These are phyloP conservation scores for Paraconiothyrium sp. DNA, from an alignment of 2,329 filamentous ascomycete genomes.

Conservation along the genomic window DNA sequence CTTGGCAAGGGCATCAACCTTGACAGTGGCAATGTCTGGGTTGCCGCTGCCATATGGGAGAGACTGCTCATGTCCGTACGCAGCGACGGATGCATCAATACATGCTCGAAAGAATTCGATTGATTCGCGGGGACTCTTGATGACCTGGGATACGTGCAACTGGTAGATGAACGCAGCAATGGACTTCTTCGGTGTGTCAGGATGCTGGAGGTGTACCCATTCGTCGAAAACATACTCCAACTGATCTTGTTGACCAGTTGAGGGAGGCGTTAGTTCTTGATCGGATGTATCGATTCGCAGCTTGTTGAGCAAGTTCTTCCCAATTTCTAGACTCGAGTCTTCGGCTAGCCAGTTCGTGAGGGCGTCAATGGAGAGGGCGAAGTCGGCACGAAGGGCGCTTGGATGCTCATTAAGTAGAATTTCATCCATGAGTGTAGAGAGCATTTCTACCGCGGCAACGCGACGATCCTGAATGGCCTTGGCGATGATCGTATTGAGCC, in stretches of 20 bases:
- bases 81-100: conserved; percentile 79
- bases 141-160: conserved; percentile 76
- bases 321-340: conserved; percentile 71
- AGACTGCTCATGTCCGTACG: conserved; percentile 77
- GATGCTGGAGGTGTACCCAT: conserved; percentile 85
- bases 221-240: conserved; percentile 96
- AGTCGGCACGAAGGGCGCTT: conserved; percentile 83
- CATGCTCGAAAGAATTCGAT: conserved; percentile 81
- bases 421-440: conserved; percentile 81
- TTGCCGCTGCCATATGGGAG: conserved; percentile 65
- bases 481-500: conserved; percentile 71
- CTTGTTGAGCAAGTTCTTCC: conserved; percentile 75
- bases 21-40: conserved; percentile 67
- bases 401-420: conserved; percentile 81
- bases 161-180: conserved; percentile 83
- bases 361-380: conserved; percentile 81
- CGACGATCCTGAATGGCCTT: conserved; percentile 77
- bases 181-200: conserved; percentile 77
- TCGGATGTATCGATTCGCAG: conserved; percentile 67
- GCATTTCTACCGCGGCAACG: conserved; percentile 76
- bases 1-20: conserved; percentile 83
- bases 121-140: conserved; percentile 79
- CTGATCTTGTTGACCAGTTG: conserved; percentile 75
- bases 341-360: conserved; percentile 84
- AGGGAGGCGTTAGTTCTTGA: conserved; percentile 63